Conservation (phyloP, 148 eudicot species). For the Fagopyrum tataricum region DNA sequence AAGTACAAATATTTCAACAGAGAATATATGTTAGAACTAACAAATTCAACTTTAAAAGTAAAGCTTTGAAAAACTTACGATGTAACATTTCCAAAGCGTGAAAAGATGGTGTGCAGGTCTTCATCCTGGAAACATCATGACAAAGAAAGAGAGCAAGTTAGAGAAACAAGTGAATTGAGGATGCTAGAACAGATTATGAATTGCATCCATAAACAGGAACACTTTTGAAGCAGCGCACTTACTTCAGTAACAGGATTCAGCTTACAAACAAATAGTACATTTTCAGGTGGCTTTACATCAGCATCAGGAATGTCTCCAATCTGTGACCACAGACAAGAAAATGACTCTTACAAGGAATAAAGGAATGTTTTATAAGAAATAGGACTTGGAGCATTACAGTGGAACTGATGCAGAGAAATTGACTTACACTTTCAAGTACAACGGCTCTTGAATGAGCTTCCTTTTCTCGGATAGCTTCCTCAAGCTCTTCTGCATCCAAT, state of each 20-base stretch:
- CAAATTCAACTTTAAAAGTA: slow-evolving; percentile 12
- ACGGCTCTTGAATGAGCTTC: slow-evolving; percentile 95
- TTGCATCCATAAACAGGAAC: neutral
- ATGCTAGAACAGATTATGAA: neutral
- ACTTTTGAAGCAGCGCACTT: slow-evolving; percentile 17
- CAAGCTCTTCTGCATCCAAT: slow-evolving; percentile 53
- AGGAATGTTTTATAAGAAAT: neutral
- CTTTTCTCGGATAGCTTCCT: slow-evolving; percentile 71
- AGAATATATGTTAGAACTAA: slow-evolving; percentile 2
- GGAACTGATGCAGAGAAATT: slow-evolving; percentile 4
- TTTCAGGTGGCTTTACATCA: slow-evolving; percentile 93
- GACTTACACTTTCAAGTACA: slow-evolving; percentile 84
- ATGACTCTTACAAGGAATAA: neutral
- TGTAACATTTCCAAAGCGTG: slow-evolving; percentile 86
- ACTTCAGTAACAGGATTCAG: slow-evolving; percentile 96
- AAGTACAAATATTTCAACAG: neutral
- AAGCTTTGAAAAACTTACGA: slow-evolving; percentile 45
- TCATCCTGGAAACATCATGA: slow-evolving; percentile 52
- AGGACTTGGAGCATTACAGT: neutral
- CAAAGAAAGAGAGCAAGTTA: slow-evolving; percentile 4
- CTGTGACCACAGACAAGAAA: slow-evolving; percentile 29
- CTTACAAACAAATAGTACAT: slow-evolving; percentile 89
- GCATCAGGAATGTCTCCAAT: slow-evolving; percentile 97
- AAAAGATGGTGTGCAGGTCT: slow-evolving; percentile 84
- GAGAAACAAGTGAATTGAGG: neutral